Base-by-base conservation (phyloP, 2,329 filamentous ascomycete species). In the Sordariomycetes sp. region DNA sequence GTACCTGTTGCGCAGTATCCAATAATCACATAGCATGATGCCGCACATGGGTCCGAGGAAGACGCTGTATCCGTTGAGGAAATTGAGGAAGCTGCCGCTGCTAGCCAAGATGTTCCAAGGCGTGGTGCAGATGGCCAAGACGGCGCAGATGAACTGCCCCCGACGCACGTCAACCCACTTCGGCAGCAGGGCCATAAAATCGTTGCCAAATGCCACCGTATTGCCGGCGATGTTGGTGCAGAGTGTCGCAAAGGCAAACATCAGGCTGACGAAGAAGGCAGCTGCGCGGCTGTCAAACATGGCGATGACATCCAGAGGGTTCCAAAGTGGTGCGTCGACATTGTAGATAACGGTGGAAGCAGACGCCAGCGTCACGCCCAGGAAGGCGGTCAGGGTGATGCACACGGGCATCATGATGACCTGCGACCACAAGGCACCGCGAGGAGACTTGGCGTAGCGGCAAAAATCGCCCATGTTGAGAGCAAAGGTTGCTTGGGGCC, bases 191-290 rank as follows among this genome's bases (percentile, higher is more conserved):
- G 65, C 64, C 0, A 64, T 67, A 34, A 73, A 46, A 45, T 74
- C 70, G 39, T 71, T 74, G 7, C 68, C 70, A 11, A 65, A 67
- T 2, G 64, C 64, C 37, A 75, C 61, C 0, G 57, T 61, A 46
- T 74, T 74, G 4, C 67, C 66, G 2, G 60, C 60, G 34, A 73
- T 62, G 41, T 73, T 75, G 6, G 64, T 66, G n/a, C 68, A 64
- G 5, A 72, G 58, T 11, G 65, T 59, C 2, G 66, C 66, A 4
- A 73, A 55, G 0, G 45, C 39, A 45, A 50, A 55, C 18, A 41
- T 38, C n/a, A 49, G 20, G 2, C 41, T 41, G 16, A 42, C 44
- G 37, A 55, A 55, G 38, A 55, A 55, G 12, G 47, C 47, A 7
- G 49, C 53, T 6, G 51, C 50, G 8, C 53, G 44, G 37, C 21